Evolutionary conservation across 2,329 filamentous ascomycete genomes (phyloP).

Genomic region (Pyricularia sp.): DNA sequence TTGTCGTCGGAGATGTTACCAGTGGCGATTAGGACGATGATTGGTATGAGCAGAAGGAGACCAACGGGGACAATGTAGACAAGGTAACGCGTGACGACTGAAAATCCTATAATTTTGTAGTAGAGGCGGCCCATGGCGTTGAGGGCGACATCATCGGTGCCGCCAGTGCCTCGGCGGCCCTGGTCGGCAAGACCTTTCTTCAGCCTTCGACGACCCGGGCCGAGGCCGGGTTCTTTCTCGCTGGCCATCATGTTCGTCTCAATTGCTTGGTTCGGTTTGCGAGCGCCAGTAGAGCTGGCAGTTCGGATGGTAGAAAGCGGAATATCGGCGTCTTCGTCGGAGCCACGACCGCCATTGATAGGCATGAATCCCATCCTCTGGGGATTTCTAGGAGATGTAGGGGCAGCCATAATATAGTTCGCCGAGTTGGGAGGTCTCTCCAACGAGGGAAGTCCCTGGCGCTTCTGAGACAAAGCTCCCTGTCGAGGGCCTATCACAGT

Average conservation of each 20-base stretch:
- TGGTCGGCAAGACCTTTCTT: conserved; percentile 25
- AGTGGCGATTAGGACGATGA: conserved; percentile 40
- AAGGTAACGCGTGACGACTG: conserved; percentile 51
- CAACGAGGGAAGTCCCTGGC: neutral
- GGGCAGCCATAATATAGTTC: neutral
- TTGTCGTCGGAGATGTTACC: conserved; percentile 14
- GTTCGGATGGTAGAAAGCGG: conserved; percentile 43
- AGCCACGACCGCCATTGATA: conserved; percentile 20
- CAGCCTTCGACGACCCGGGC: conserved; percentile 33
- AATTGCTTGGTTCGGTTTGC: conserved; percentile 18
- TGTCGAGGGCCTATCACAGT: neutral
- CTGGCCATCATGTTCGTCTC: conserved; percentile 32
- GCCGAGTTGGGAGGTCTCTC: neutral
- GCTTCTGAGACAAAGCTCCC: neutral
- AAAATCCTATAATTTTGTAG: conserved; percentile 49
- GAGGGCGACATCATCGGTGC: conserved; percentile 33
- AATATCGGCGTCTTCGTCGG: conserved; percentile 29
- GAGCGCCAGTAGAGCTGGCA: conserved; percentile 35
- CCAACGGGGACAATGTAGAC: conserved; percentile 55
- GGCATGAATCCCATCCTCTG: conserved; percentile 30
- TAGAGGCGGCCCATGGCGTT: conserved; percentile 56
- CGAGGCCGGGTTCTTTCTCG: conserved; percentile 6
- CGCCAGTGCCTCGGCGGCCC: conserved; percentile 29
- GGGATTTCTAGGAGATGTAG: conserved; percentile 10
- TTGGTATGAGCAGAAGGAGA: conserved; percentile 45